phyloP scores from a whole-genome alignment of 2,329 filamentous ascomycete genomes.

The Sarocladiaceae sp. region DNA sequence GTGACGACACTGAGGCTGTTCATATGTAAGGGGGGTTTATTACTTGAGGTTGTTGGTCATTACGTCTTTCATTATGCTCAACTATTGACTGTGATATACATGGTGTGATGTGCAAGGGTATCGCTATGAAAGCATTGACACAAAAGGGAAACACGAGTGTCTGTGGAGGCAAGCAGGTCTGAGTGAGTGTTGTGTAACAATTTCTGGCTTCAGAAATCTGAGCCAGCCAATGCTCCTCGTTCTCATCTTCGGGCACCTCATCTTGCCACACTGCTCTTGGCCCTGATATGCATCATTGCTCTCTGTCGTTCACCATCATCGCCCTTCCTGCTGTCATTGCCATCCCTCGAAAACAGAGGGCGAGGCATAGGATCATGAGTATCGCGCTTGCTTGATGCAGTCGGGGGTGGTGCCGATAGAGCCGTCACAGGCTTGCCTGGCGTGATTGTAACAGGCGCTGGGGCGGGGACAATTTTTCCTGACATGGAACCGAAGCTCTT shows the following conservation, averaged over 20 bases:
- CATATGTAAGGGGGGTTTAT: not conserved
- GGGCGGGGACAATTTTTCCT: conserved; percentile 2
- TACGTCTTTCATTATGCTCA: not conserved
- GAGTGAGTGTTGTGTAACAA: not conserved
- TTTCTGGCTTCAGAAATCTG: not conserved
- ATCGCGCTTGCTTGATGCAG: not conserved
- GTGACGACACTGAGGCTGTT: not conserved
- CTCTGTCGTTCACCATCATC: conserved; percentile 20
- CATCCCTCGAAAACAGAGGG: conserved; percentile 24
- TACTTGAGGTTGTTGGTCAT: not conserved
- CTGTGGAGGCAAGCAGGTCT: too few relatives aligned
- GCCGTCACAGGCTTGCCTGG: not conserved
- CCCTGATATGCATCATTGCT: conserved; percentile 26
- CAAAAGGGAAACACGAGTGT: not conserved
- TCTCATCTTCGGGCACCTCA: not conserved
- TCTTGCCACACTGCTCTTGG: conserved; percentile 11
- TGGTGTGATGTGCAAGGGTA: not conserved
- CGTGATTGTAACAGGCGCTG: not conserved
- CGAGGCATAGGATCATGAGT: conserved; percentile 18
- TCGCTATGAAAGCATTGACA: not conserved
- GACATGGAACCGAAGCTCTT: not conserved
- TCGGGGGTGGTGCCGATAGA: not conserved
- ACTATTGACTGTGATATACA: not conserved
- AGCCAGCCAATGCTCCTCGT: conserved; percentile 1
- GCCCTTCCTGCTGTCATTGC: conserved; percentile 22